Base-by-base conservation (phyloP, 2,329 filamentous ascomycete genomes). In the Corniculantispora saksenae region DNA sequence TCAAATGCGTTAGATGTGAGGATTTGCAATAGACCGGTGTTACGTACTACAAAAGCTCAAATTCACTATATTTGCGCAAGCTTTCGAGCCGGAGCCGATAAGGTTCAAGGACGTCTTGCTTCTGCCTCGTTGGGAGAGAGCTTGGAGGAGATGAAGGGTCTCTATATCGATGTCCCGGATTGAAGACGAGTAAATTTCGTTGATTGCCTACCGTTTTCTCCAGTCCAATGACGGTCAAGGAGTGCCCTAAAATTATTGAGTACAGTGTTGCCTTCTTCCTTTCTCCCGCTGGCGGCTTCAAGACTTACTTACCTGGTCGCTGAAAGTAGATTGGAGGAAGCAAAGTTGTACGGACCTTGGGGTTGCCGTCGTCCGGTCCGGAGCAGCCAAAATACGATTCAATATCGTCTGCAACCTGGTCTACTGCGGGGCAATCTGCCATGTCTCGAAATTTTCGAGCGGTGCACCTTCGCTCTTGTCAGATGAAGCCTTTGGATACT, bases 321-420 rank as follows among this genome's bases (percentile, higher is more conserved):
- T 98, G 94, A 67, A 97, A 88, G 77, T 97, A 98, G 48, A 98
- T 89, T 0, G 95, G 94, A 47, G 94, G 89, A 9, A 94, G 80
- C 17, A 82, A 77, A 0, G 94, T 97, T 62, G 83, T 79, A 61
- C 87, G 83, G n/a, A 97, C 85, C 40, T 55, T 55, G 50, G 17
- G 35, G 21, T 47, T 23, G 71, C 89, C 92, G 43, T 67, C 65
- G 40, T 85, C 21, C 5, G 27, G 25, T 17, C n/a, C 23, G 6
- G 19, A 38, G 19, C n/a, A 3, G 3, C 9, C 25, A 72, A 97
- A 97, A 74, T 97, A 97, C 1, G 80, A 76, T 70, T 94, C 90
- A 9, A 97, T 84, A 19, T 86, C 83, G 29, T 85, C 75, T 55
- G 93, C 81, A n/a, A 97, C 82, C 15, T 84, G 77, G 23, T 81